Evolutionary conservation across 1,139 yeast species (phyloP), one percentile per base, ranked within the genome.

Genomic region (Pichia sorboxylosa): DNA sequence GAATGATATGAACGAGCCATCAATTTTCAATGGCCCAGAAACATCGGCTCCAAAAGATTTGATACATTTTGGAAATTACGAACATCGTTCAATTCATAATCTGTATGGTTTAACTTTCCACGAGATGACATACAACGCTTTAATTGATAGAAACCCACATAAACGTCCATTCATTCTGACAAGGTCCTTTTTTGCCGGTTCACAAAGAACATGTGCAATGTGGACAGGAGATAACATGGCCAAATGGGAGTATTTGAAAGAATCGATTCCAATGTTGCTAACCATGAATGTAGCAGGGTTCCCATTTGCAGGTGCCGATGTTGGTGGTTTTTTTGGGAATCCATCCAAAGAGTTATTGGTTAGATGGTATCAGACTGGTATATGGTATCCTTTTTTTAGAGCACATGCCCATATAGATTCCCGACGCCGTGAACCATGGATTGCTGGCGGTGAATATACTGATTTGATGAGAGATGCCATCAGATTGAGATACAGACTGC

Each of bases 1-100:
- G 99, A 92, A 90, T 54, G 98, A 92, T 54, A 90, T 90, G 99
- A 84, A 82, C 56, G 99, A 90, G 56, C 97, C 97, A 1, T 83
- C 96, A 0, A 80, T 90, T 4, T 92, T 90, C 53, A 73, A 78
- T 46, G 98, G 97, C 0, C 94, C 97, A 2, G 99, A 90, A 54
- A 84, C 95, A 1, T 62, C 93, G 1, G 73, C 90, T 27, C 93
- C 92, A 27, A 80, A 79, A 48, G 94, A 85, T 54, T 60, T 70
- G 27, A 46, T 87, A 18, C 96, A 87, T 46, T 66, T 61, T 49
- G 94, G 84, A 4, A 71, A 73, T 13, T 78, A 79, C 74, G 97
- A 92, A 54, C 94, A 85, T 51, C 73, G 99, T 39, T 83, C 94
- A 5, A 64, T 87, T 10, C 98, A 90, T 55, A 90, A 90, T 50